Evolutionary conservation across 345 rosid species (phyloP).

Genomic region (Physaria fendleri): DNA sequence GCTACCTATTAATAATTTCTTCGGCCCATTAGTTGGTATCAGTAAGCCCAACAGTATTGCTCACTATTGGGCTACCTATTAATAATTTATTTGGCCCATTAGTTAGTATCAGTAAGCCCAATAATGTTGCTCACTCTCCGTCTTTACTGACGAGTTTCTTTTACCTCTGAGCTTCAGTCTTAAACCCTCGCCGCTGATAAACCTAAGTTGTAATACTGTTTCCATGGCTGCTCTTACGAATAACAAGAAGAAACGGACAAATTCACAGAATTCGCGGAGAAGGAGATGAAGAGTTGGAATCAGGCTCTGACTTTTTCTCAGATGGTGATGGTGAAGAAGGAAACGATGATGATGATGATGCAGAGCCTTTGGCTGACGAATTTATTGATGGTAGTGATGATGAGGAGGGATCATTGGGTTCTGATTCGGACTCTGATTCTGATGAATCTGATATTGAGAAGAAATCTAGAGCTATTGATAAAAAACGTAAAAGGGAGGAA

Average conservation of each 20-base stretch:
- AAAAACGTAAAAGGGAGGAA: slow-evolving; percentile 40
- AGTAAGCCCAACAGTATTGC: too few species aligned
- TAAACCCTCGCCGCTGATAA: slow-evolving; percentile 21
- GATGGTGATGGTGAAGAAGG: slow-evolving; percentile 8
- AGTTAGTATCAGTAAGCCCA: neutral
- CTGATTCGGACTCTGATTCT: slow-evolving; percentile 44
- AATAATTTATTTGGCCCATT: neutral
- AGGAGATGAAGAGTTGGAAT: slow-evolving; percentile 13
- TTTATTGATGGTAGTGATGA: slow-evolving; percentile 20
- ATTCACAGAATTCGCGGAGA: slow-evolving; percentile 29
- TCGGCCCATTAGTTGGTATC: too few species aligned
- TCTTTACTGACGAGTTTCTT: neutral
- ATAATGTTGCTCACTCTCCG: neutral
- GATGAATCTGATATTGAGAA: slow-evolving; percentile 60
- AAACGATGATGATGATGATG: neutral
- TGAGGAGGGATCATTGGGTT: slow-evolving; percentile 35
- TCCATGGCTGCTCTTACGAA: slow-evolving; percentile 37
- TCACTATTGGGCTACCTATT: slow-evolving; percentile 3
- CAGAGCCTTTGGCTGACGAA: neutral
- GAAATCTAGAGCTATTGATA: slow-evolving; percentile 55
- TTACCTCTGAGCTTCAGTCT: neutral
- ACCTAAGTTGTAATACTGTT: slow-evolving; percentile 4
- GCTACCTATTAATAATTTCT: too few species aligned
- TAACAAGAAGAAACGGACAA: slow-evolving; percentile 47
- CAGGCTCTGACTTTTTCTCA: slow-evolving; percentile 19